Conservation (phyloP, 2,329 filamentous ascomycete genomes). For the Trichoderma guizhouense region DNA sequence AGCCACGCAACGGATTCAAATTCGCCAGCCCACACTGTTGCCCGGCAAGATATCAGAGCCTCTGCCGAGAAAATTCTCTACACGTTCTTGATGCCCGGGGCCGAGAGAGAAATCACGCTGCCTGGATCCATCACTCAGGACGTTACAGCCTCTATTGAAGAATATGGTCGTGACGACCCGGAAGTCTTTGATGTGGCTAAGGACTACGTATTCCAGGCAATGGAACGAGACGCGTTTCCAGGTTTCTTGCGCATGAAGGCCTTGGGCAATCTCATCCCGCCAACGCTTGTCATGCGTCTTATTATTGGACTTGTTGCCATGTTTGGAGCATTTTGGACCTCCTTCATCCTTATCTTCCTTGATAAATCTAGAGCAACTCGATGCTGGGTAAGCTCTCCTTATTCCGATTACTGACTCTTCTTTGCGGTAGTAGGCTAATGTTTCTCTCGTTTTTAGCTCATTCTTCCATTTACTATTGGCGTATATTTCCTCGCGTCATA, state of each 20-base stretch:
- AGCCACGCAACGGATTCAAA: constrained; percentile 71
- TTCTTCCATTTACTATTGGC: constrained; percentile 87
- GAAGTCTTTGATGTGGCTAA: constrained; percentile 97
- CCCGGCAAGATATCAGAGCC: constrained; percentile 84
- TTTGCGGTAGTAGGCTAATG: constrained; percentile 21
- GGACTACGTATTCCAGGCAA: constrained; percentile 98
- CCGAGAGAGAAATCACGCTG: constrained; percentile 92
- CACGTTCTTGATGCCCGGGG: constrained; percentile 90
- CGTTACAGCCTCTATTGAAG: constrained; percentile 84
- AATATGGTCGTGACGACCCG: constrained; percentile 87
- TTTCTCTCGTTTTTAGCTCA: constrained; percentile 44
- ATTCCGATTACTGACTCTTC: neutral
- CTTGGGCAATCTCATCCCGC: constrained; percentile 89
- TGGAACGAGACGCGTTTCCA: constrained; percentile 99
- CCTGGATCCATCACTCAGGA: constrained; percentile 82
- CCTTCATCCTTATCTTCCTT: constrained; percentile 89
- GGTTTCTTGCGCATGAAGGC: constrained; percentile 94
- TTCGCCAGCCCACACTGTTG: constrained; percentile 78
- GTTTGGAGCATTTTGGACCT: constrained; percentile 91
- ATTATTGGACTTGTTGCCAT: constrained; percentile 78
- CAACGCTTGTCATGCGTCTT: constrained; percentile 80
- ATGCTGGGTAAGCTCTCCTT: constrained; percentile 69
- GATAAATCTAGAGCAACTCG: constrained; percentile 69
- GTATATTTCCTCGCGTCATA: constrained; percentile 87
- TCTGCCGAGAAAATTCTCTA: constrained; percentile 99